phyloP scores from a whole-genome alignment of 495 filamentous ascomycete genomes.

The Lasiosphaeria miniovina region DNA sequence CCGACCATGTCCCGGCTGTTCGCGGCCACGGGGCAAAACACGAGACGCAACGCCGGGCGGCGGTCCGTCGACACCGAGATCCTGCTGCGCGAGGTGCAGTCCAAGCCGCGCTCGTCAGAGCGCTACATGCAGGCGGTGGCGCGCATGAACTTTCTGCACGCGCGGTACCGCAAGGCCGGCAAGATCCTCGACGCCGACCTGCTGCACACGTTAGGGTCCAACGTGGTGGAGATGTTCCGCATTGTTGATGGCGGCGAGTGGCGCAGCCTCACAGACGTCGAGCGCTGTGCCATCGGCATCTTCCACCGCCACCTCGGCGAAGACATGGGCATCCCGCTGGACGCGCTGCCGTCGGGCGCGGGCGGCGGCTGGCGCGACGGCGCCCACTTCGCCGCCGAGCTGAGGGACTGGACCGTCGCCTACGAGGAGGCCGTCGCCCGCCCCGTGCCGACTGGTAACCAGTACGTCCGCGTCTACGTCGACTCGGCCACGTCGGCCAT shows the following conservation, averaged over 20 bases:
- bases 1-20: slow-evolving; percentile 39
- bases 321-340: slow-evolving; percentile 39
- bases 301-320: slow-evolving; percentile 40
- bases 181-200: slow-evolving; percentile 30
- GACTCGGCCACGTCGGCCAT: slow-evolving; percentile 23
- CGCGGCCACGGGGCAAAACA: slow-evolving; percentile 34
- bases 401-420: slow-evolving; percentile 14
- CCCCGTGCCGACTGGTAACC: slow-evolving; percentile 28
- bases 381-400: slow-evolving; percentile 16
- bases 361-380: slow-evolving; percentile 17
- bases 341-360: slow-evolving; percentile 2
- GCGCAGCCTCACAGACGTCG: slow-evolving; percentile 39
- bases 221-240: slow-evolving; percentile 34
- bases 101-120: slow-evolving; percentile 1
- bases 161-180: slow-evolving; percentile 28
- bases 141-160: slow-evolving; percentile 47
- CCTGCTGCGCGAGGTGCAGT: slow-evolving; percentile 30
- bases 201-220: slow-evolving; percentile 39
- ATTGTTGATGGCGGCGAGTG: slow-evolving; percentile 38
- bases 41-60: slow-evolving; percentile 28
- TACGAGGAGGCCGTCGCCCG: slow-evolving; percentile 23
- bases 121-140: slow-evolving; percentile 33
- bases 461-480: slow-evolving; percentile 32
- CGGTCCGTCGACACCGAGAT: slow-evolving; percentile 35
- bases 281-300: slow-evolving; percentile 40